Evolutionary conservation across 1,284 basidiomycete species (phyloP).

Genomic region (Melampsora larici-populina): DNA sequence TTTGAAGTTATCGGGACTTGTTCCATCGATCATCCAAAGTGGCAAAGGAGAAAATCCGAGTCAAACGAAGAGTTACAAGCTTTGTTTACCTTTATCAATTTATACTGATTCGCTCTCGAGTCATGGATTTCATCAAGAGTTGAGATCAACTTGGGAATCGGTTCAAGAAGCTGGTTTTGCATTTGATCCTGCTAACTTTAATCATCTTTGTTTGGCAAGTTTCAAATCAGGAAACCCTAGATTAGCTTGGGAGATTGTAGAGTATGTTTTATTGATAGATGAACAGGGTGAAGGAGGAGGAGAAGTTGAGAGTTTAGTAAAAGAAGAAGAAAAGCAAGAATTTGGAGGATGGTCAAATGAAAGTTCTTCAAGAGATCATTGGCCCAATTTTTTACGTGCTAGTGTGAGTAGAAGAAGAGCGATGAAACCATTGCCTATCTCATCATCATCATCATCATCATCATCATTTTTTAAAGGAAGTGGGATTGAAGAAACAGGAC

Average conservation of each 20-base stretch:
- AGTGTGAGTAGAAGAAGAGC: background rate
- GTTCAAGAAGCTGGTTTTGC: constrained; percentile 68
- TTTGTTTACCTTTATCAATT: constrained; percentile 78
- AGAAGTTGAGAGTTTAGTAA: background rate
- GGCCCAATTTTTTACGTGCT: background rate
- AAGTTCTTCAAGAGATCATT: background rate
- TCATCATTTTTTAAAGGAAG: background rate
- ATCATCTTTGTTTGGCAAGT: constrained; percentile 72
- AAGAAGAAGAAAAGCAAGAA: background rate
- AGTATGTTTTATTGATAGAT: constrained; percentile 21
- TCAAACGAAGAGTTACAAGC: constrained; percentile 58
- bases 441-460: background rate
- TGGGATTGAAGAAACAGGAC: constrained; percentile 27
- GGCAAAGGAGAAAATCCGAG: constrained; percentile 18
- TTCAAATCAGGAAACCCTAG: constrained; percentile 58
- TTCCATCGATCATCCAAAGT: background rate
- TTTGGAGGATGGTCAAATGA: background rate
- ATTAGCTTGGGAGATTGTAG: constrained; percentile 37
- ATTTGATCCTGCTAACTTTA: constrained; percentile 91
- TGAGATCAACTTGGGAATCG: constrained; percentile 67
- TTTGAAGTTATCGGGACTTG: constrained; percentile 13
- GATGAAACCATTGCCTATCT: background rate
- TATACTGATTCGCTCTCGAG: constrained; percentile 73
- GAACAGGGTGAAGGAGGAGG: background rate
- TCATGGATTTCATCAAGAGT: constrained; percentile 63